phyloP scores from a whole-genome alignment of 352 stramenopile genomes.

The Plasmopara viticola region DNA sequence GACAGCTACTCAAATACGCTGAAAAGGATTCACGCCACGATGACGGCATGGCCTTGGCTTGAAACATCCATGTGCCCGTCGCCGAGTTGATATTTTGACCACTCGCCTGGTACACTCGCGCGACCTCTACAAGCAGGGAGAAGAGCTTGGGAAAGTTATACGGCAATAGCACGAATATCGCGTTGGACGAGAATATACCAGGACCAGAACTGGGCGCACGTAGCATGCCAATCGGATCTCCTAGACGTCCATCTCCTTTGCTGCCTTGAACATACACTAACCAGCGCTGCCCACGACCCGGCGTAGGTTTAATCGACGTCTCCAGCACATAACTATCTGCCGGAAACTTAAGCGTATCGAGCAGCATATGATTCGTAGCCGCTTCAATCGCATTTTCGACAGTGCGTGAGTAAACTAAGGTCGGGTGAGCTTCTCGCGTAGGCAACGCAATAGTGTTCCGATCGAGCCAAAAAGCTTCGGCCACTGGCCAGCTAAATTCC shows the following conservation, averaged over 20 bases:
- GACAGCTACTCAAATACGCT: conserved; percentile 64
- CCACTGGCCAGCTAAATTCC: conserved; percentile 79
- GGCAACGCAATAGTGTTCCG: conserved; percentile 70
- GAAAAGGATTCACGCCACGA: conserved; percentile 80
- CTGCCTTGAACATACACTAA: conserved; percentile 77
- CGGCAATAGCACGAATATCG: conserved; percentile 77
- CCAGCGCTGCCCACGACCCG: conserved; percentile 72
- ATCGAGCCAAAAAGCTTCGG: conserved; percentile 82
- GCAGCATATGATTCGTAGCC: conserved; percentile 80
- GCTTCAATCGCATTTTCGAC: conserved; percentile 76
- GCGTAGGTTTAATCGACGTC: conserved; percentile 42
- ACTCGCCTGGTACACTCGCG: conserved; percentile 72
- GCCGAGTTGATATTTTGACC: conserved; percentile 68
- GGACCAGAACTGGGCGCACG: conserved; percentile 25
- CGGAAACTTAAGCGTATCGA: conserved; percentile 86
- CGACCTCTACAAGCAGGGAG: conserved; percentile 72
- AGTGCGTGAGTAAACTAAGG: conserved; percentile 56
- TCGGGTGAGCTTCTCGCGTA: conserved; percentile 69
- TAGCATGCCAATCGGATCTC: conserved; percentile 79
- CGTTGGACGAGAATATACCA: conserved; percentile 29
- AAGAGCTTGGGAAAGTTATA: conserved; percentile 86
- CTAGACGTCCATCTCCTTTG: conserved; percentile 72
- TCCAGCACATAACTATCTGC: conserved; percentile 74
- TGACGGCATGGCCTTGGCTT: conserved; percentile 82
- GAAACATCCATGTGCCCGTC: conserved; percentile 73